Evolutionary conservation across 345 rosid genomes (phyloP).

Genomic region (Garcia nutans): DNA sequence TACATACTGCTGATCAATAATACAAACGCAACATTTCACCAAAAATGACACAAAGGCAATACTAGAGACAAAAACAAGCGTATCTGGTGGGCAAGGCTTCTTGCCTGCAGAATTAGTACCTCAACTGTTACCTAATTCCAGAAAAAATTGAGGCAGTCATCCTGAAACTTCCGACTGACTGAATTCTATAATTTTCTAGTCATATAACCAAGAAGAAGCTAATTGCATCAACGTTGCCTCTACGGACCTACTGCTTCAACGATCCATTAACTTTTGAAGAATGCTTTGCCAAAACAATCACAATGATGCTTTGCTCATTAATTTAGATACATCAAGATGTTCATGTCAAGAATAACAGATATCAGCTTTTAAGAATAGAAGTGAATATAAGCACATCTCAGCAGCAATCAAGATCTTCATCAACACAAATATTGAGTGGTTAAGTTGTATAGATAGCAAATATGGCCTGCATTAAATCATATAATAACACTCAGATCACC

Average conservation of each 20-base stretch:
- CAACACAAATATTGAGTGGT: not conserved
- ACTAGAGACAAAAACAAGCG: not conserved
- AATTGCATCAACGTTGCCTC: not conserved
- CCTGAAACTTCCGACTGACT: not conserved
- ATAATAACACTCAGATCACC: not conserved
- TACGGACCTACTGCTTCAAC: constrained; percentile 3
- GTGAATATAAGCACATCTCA: not conserved
- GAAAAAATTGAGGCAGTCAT: not conserved
- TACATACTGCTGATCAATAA: too few species aligned
- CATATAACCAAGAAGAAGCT: not conserved
- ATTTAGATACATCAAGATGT: not conserved
- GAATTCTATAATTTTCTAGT: not conserved
- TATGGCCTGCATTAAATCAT: not conserved
- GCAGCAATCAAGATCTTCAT: not conserved
- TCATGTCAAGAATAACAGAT: not conserved
- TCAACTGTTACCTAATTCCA: too few species aligned
- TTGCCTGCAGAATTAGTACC: too few species aligned
- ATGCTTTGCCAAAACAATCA: constrained; percentile 24
- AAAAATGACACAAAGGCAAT: too few species aligned
- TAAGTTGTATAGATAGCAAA: not conserved
- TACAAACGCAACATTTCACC: too few species aligned
- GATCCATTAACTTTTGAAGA: constrained; percentile 31
- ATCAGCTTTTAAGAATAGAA: not conserved
- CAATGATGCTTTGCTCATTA: not conserved
- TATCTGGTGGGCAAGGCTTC: not conserved